Base-by-base conservation (phyloP, 2,329 filamentous ascomycete genomes). In the Raffaelea albimanens region DNA sequence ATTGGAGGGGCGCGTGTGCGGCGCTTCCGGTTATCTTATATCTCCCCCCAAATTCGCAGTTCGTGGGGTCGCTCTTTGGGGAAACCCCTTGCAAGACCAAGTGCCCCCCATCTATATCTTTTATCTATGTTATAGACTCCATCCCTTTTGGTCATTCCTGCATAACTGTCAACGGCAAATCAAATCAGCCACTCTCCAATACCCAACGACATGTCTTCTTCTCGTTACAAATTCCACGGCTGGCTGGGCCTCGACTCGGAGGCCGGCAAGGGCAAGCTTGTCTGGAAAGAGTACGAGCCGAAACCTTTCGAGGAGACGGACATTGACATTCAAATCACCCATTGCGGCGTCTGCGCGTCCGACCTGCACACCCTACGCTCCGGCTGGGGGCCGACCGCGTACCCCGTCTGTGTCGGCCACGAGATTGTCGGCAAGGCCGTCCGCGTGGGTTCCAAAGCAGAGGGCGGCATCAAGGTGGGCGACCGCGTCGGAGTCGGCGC, bases 331-430 rank as follows among this genome's bases (percentile, higher is more conserved):
- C 31, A 16, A 9, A 34, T 34, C 31, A 34, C 31, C 31, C 31
- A 34, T 34, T 84, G 81, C 58, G 81, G 81, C 58, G 67, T 80
- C 34, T 80, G 77, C 57, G 75, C 76, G 45, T 75, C 69, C 48
- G 76, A 80, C 56, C 66, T 80, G n/a, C 76, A 79, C 60, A 78
- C 20, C n/a, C 10, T 29, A 18, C 18, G 16, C 5, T n/a, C 5
- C n/a, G 33, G 18, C 7, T 22, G 5, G 11, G 4, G 18, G 23
- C 14, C 14, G 5, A 36, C 29, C n/a, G 8, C n/a, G 18, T 25
- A 34, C 20, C 4, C 40, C 5, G 7, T 23, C 16, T 10, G 8
- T 23, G 40, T 23, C 8, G 40, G 40, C 18, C 40, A 42, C 21
- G 40, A 58, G 54, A 72, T 83, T 13, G 70, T 82, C 42, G 78